These are phyloP conservation scores for Debaryomyces castellii DNA, from an alignment of 805 yeast genomes.

Conservation along the genomic window DNA sequence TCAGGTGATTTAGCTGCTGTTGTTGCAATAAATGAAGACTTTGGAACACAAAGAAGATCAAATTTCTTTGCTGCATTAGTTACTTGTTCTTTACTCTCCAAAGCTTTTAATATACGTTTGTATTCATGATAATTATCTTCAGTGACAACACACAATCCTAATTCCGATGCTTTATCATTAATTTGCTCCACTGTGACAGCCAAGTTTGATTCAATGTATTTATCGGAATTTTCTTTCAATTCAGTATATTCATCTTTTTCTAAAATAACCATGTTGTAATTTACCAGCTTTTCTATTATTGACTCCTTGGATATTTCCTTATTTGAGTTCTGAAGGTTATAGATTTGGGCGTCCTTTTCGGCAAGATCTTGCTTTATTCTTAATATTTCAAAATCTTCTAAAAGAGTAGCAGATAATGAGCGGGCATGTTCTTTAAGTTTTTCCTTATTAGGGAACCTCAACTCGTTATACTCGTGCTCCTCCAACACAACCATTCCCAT, in stretches of 20 bases:
- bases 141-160: constrained; percentile 29
- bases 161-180: constrained; percentile 31
- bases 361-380: constrained; percentile 24
- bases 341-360: constrained; percentile 31
- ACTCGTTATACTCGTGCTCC: constrained; percentile 16
- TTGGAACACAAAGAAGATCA: constrained; percentile 58
- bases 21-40: constrained; percentile 60
- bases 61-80: constrained; percentile 39
- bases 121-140: constrained; percentile 10
- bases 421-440: constrained; percentile 21
- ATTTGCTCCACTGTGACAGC: constrained; percentile 1
- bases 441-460: constrained; percentile 13
- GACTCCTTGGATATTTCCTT: constrained; percentile 19
- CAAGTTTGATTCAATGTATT: background rate
- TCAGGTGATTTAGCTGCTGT: constrained; percentile 58
- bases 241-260: constrained; percentile 27
- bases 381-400: constrained; percentile 27
- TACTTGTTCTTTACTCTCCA: constrained; percentile 27
- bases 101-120: constrained; percentile 7
- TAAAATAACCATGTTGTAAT: constrained; percentile 31
- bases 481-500: constrained; percentile 24
- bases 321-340: constrained; percentile 13
- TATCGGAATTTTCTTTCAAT: constrained; percentile 16
- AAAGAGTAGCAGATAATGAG: constrained; percentile 15
- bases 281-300: constrained; percentile 23